A percentile compares a stretch with the other conserved stretches of the same genome.
phyloP scores from a whole-genome alignment of 257 asterid species.

The Nicotiana obtusifolia region DNA sequence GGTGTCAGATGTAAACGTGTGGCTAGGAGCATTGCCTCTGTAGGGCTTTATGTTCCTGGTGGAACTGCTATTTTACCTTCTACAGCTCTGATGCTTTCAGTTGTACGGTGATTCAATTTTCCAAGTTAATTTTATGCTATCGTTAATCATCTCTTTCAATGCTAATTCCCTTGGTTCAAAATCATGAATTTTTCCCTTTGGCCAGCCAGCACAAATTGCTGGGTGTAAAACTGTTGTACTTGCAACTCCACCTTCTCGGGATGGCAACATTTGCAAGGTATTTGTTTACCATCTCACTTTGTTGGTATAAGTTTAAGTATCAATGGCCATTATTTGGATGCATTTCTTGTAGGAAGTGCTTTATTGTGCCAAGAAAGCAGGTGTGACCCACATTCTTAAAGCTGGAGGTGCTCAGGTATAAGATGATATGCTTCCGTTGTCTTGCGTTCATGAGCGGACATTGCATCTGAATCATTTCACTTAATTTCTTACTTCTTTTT shows the following conservation, averaged over 20 bases:
- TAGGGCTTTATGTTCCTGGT: slow-evolving; percentile 98
- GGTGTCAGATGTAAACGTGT: slow-evolving; percentile 97
- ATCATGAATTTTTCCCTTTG: slow-evolving; percentile 19
- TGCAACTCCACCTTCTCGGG: slow-evolving; percentile 91
- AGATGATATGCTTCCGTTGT: not conserved
- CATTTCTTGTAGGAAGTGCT: slow-evolving; percentile 63
- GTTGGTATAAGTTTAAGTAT: not conserved
- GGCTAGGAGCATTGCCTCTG: slow-evolving; percentile 78
- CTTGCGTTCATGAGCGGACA: not conserved
- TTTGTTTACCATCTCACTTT: not conserved
- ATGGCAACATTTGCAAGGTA: slow-evolving; percentile 94
- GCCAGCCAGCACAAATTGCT: slow-evolving; percentile 98
- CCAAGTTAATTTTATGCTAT: slow-evolving; percentile 1
- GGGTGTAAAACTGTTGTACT: slow-evolving; percentile 96
- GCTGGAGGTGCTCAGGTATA: slow-evolving; percentile 99
- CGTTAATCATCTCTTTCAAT: not conserved
- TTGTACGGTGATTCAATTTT: slow-evolving; percentile 53
- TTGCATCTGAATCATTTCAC: not conserved
- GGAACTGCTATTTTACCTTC: slow-evolving; percentile 99
- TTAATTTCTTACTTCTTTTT: not conserved
- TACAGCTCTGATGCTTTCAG: slow-evolving; percentile 96
- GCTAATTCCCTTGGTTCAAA: not conserved
- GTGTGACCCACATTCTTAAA: slow-evolving; percentile 97
- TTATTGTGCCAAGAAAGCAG: slow-evolving; percentile 96
- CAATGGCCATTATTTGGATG: not conserved